phyloP scores from a whole-genome alignment of 495 filamentous ascomycete genomes.

The Cercophora samala region DNA sequence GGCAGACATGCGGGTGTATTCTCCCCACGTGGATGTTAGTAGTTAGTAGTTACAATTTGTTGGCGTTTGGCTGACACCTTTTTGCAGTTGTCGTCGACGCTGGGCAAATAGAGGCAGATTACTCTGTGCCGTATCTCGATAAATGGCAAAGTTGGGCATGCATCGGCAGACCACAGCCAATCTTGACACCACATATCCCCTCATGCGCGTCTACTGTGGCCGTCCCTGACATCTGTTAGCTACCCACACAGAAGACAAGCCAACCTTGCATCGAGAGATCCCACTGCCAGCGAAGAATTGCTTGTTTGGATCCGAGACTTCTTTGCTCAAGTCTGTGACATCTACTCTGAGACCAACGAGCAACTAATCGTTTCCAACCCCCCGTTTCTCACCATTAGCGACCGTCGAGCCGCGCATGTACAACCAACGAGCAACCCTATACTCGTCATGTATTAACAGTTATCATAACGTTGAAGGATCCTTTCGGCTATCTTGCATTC shows the following conservation, averaged over 20 bases:
- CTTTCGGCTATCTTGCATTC: conserved; percentile 11
- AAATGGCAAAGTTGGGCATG: not conserved
- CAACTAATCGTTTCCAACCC: not conserved
- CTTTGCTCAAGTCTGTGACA: not conserved
- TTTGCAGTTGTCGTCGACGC: not conserved
- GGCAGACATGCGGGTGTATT: not conserved
- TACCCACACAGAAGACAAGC: not conserved
- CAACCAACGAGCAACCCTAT: not conserved
- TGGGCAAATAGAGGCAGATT: not conserved
- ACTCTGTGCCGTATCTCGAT: not conserved
- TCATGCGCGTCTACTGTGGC: not conserved
- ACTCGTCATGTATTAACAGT: not conserved
- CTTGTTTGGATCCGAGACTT: conserved; percentile 6
- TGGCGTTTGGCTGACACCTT: not conserved
- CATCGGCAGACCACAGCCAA: not conserved
- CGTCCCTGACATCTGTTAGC: not conserved
- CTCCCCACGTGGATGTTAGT: not conserved
- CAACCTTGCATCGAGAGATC: not conserved
- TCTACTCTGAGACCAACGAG: not conserved
- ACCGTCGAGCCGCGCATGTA: not conserved
- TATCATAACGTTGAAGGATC: not conserved
- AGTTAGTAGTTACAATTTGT: no score
- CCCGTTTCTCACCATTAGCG: not conserved
- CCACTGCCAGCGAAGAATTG: not conserved
- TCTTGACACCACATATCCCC: not conserved